Conservation (phyloP, 352 stramenopile genomes). For the Globisporangium acanthophoron region DNA sequence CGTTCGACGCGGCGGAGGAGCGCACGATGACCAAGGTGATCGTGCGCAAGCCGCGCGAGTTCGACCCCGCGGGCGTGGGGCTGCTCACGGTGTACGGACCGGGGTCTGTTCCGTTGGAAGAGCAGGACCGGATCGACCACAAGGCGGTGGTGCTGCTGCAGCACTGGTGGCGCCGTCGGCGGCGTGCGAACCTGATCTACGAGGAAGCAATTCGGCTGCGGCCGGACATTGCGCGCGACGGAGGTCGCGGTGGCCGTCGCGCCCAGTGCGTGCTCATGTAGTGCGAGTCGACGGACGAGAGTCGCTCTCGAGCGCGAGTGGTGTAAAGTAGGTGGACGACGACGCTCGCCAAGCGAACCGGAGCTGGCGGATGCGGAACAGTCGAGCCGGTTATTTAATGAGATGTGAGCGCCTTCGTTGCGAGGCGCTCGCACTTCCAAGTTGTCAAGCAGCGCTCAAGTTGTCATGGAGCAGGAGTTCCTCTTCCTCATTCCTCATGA, state of each 20-base stretch:
- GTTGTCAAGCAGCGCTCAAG: too few relatives aligned
- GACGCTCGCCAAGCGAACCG: neutral
- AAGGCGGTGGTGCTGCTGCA: constrained; percentile 74
- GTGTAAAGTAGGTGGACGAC: neutral
- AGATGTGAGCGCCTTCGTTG: neutral
- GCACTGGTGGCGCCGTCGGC: constrained; percentile 78
- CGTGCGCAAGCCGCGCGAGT: constrained; percentile 77
- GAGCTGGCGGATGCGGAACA: neutral
- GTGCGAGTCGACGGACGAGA: neutral
- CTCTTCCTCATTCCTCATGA: too few relatives aligned
- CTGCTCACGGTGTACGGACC: constrained; percentile 80
- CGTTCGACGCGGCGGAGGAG: constrained; percentile 83
- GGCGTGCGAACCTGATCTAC: constrained; percentile 51
- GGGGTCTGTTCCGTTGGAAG: constrained; percentile 83
- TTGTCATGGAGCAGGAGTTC: too few relatives aligned
- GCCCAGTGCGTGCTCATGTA: constrained; percentile 25
- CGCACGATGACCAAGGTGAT: constrained; percentile 86
- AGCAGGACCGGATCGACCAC: constrained; percentile 84
- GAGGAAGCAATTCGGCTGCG: constrained; percentile 59
- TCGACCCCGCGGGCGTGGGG: constrained; percentile 66
- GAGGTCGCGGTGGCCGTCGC: constrained; percentile 14
- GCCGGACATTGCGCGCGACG: constrained; percentile 28
- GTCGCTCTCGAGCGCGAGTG: neutral
- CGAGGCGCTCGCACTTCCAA: neutral
- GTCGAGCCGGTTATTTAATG: neutral